Evolutionary conservation across 75 land plant genomes (phyloP).

Genomic region (Cupressus sempervirens): DNA sequence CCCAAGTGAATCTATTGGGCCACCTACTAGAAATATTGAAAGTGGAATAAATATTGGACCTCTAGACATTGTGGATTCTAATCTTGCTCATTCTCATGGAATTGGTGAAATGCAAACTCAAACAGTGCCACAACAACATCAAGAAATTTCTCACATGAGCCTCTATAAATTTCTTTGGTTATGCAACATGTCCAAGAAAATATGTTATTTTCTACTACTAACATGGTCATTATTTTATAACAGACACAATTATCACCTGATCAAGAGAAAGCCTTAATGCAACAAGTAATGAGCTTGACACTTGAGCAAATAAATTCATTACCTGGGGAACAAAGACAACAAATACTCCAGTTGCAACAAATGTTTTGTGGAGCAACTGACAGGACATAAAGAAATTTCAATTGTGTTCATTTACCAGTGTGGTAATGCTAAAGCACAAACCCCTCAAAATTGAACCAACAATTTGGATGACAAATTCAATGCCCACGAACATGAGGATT

Average conservation of each 20-base stretch:
- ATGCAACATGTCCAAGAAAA: neutral
- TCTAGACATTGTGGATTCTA: neutral
- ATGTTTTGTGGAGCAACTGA: conserved; percentile 33
- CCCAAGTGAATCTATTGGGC: conserved; percentile 2
- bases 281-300: conserved; percentile 89
- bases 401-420: neutral
- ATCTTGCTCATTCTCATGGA: conserved; percentile 3
- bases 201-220: neutral
- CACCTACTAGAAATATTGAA: neutral
- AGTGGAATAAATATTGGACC: conserved; percentile 2
- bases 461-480: neutral
- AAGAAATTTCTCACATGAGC: neutral
- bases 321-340: conserved; percentile 81
- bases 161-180: neutral
- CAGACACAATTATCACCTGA: neutral
- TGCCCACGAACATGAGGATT: neutral
- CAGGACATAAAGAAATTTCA: neutral
- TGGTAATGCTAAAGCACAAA: neutral
- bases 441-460: neutral
- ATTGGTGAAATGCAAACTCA: conserved; percentile 4
- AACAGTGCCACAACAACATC: conserved; percentile 7
- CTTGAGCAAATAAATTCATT: conserved; percentile 80
- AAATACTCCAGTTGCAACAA: conserved; percentile 82
- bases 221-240: neutral
- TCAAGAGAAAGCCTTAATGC: conserved; percentile 40